phyloP scores from a whole-genome alignment of 176 grass and related monocot genomes.

The Triticum timopheevii region DNA sequence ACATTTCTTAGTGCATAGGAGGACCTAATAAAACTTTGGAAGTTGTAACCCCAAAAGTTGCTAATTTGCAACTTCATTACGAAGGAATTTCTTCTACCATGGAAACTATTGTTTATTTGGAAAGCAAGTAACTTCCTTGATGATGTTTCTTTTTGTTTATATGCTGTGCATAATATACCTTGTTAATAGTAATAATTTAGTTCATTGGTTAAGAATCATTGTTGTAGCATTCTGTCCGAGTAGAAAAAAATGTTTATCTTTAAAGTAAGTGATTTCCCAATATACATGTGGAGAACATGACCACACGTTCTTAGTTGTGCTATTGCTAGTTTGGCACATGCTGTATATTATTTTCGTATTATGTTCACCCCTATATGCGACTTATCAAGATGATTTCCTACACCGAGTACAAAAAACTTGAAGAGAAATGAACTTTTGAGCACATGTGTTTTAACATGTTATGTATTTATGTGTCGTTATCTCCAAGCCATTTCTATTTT shows the following conservation, averaged over 20 bases:
- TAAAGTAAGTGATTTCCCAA: not conserved
- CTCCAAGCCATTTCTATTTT: slow-evolving; percentile 13
- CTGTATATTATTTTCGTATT: not conserved
- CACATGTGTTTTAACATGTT: not conserved
- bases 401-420: not conserved
- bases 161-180: not conserved
- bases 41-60: not conserved
- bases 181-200: not conserved
- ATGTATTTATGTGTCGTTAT: not conserved
- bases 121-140: not conserved
- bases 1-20: not conserved
- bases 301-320: not conserved
- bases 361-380: not conserved
- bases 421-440: not conserved
- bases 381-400: not conserved
- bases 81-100: not conserved
- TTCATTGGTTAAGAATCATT: not conserved
- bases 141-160: not conserved
- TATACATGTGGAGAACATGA: not conserved
- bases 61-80: not conserved
- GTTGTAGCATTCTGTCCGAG: not conserved
- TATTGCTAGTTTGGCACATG: not conserved
- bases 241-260: too few species aligned
- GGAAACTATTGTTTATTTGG: not conserved
- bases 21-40: not conserved